A percentile compares a stretch with the other conserved stretches of the same genome.
These are phyloP conservation scores for Fusarium denticulatum DNA, from an alignment of 2,329 filamentous ascomycete genomes.

Conservation along the genomic window DNA sequence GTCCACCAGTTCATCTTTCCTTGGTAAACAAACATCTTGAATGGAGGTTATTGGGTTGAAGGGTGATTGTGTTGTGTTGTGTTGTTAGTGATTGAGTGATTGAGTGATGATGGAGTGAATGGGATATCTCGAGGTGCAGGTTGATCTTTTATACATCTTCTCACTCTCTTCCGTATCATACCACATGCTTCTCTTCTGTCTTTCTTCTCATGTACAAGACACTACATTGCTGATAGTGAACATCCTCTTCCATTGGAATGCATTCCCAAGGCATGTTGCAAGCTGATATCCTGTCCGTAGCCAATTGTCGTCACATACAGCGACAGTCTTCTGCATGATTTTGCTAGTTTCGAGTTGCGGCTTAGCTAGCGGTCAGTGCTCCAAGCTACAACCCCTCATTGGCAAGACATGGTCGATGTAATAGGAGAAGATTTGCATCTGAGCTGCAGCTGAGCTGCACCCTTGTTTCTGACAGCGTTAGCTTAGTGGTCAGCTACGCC, in stretches of 20 bases:
- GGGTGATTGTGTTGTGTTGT: neutral
- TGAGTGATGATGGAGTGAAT: neutral
- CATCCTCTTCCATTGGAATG: neutral
- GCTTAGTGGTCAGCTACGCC: neutral
- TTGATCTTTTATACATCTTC: neutral
- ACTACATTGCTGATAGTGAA: neutral
- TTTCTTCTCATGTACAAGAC: neutral
- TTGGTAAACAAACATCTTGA: constrained; percentile 32
- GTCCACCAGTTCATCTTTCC: constrained; percentile 35
- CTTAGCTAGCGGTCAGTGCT: neutral
- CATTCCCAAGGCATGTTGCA: accelerated
- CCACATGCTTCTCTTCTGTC: neutral
- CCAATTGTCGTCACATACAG: neutral
- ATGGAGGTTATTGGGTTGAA: neutral
- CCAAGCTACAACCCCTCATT: neutral
- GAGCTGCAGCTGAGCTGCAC: neutral
- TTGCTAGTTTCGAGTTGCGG: neutral
- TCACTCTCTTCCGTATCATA: neutral
- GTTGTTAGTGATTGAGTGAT: too few relatives aligned
- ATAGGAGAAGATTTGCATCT: neutral
- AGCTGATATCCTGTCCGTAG: neutral
- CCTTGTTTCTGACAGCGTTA: neutral
- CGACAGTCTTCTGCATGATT: neutral
- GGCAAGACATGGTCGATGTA: neutral
- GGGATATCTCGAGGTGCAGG: neutral